Base-by-base conservation (phyloP, 2,329 filamentous ascomycete genomes). In the Sporothrix brunneoviolacea region DNA sequence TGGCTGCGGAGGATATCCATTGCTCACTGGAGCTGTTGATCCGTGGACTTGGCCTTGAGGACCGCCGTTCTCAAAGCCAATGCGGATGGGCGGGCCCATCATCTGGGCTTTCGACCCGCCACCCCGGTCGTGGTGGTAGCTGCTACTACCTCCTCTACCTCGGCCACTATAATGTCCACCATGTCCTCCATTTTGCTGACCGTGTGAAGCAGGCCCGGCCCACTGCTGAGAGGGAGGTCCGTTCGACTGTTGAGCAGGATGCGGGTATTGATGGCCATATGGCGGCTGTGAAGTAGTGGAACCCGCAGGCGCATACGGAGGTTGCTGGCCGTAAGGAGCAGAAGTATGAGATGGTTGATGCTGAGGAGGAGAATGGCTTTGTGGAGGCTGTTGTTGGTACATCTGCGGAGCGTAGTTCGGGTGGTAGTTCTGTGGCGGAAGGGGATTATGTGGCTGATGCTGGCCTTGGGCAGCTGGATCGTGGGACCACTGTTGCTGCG, bases 321-420 rank as follows among this genome's bases (percentile, higher is more conserved):
- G 40, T 37, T 53, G 53, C 50, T 57, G 56, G 37, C 50, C 47
- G 12, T 56, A 55, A 4, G 42, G 37, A 47, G 62, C 59, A 36
- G 39, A n/a, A n/a, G n/a, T n/a, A n/a, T n/a, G n/a, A n/a, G n/a
- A n/a, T n/a, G n/a, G 12, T 30, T 50, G 51, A 9, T 50, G 54
- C 19, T 55, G 53, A n/a, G 46, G 37, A 32, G 50, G 40, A 3
- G 59, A 51, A 45, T 63, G 67, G 55, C 70, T 67, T 58, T 63
- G 67, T 41, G 65, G 65, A 32, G 66, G 66, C 51, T 65, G 60
- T 16, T 64, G 63, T 28, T 68, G 61, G 52, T 80, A 82, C 8
- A 70, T 63, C 58, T 81, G 80, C 36, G 74, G 73, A 35, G 77
- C 72, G 60, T 80, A 82, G 62, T 77, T 79, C 30, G 76, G 76